Percentiles rank a stretch among this genome's conserved stretches.
Evolutionary conservation across 305 asterid species (phyloP).

Genomic region (Solanum hybrid): DNA sequence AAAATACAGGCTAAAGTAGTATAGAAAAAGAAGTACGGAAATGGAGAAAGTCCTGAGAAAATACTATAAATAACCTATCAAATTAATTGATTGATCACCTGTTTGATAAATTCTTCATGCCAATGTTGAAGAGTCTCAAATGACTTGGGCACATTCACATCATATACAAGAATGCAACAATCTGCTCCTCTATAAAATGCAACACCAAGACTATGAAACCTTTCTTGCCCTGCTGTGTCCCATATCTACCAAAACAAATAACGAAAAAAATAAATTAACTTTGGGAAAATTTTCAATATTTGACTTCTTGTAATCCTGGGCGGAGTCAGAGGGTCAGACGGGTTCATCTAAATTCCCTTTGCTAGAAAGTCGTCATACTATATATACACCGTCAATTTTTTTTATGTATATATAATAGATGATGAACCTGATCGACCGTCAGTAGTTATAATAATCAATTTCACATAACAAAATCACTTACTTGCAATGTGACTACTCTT

Average conservation of each 20-base stretch:
- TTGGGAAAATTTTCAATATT: neutral
- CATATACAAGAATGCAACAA: slow-evolving; percentile 69
- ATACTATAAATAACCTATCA: neutral
- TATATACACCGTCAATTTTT: neutral
- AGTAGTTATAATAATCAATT: neutral
- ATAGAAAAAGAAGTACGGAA: neutral
- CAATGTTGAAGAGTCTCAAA: slow-evolving; percentile 66
- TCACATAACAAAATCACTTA: slow-evolving; percentile 7
- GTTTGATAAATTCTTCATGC: slow-evolving; percentile 61
- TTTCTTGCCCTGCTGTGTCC: slow-evolving; percentile 81
- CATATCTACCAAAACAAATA: slow-evolving; percentile 33
- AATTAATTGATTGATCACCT: slow-evolving; percentile 20
- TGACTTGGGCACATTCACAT: slow-evolving; percentile 52
- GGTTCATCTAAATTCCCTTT: neutral
- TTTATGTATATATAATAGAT: neutral
- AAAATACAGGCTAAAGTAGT: neutral
- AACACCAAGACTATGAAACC: slow-evolving; percentile 60
- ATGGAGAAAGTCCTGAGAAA: neutral
- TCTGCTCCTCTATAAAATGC: slow-evolving; percentile 79
- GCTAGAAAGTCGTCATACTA: neutral
- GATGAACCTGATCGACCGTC: neutral
- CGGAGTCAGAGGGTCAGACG: neutral
- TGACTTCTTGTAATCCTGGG: neutral
- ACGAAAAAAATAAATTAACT: neutral
- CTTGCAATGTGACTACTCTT: slow-evolving; percentile 53